Evolutionary conservation across 176 grass and related monocot genomes (phyloP), one percentile per base, ranked within the genome.

Genomic region (Juncus effusus): DNA sequence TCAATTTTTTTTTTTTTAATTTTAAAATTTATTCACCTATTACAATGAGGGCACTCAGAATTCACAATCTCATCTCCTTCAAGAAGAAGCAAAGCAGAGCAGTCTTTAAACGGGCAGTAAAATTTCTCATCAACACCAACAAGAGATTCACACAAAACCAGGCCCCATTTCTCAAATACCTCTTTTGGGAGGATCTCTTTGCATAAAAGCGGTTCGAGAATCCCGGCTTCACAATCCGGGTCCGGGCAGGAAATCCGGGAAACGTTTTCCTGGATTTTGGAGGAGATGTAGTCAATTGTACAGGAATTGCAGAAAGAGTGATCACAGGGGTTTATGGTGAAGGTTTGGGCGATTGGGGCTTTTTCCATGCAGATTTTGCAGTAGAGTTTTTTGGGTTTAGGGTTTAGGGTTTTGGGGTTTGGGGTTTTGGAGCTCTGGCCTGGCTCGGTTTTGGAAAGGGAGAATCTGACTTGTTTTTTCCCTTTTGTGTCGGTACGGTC

Each of bases 341-440:
- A 64, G 2, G n/a, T 44, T 28, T 45, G 11, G 12, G 9, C 19
- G 38, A 2, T 7, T 5, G n/a, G 40, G 2, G 81, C 9, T 8
- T 45, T 40, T 28, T 90, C 81, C 86, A 87, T 85, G 79, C 87
- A 87, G 53, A 90, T 90, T 28, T 38, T 11, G 62, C 87, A 96
- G 69, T 81, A 66, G 35, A 9, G 4, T 47, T 47, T 47, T 47
- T 47, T 9, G 44, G 9, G 6, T 47, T 47, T 47, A 28, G 19
- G 19, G 19, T 28, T 28, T 28, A 28, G 19, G 44, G 9, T 47
- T 47, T 9, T 47, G 9, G 44, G 44, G 44, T 47, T 47, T 47
- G 1, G 44, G 44, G 44, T 47, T 47, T 9, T 47, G 6, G 44
- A 47, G 44, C 44, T 47, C 44, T 47, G 44, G 44, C 44, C 44